A percentile compares a stretch with the other conserved stretches of the same genome.
These are phyloP conservation scores for Thinopyrum elongatum DNA, from an alignment of 176 grass and related monocot species.

Conservation along the genomic window DNA sequence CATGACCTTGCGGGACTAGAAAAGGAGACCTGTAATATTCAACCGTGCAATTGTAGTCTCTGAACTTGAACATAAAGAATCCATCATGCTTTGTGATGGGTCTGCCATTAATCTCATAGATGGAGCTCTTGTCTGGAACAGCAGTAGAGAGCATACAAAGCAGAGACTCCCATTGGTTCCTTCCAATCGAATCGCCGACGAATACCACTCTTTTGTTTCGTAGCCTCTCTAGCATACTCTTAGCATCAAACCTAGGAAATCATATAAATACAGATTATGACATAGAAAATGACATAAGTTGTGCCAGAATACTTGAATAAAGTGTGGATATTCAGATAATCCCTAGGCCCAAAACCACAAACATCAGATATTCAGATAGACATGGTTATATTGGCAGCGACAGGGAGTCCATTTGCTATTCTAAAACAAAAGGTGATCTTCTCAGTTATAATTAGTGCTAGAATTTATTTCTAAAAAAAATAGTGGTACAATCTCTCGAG, in stretches of 20 bases:
- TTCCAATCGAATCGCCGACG: constrained; percentile 86
- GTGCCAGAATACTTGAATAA: background rate
- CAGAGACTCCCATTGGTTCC: constrained; percentile 97
- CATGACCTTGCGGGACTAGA: constrained; percentile 62
- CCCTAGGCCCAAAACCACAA: no score
- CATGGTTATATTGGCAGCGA: background rate
- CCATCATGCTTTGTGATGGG: constrained; percentile 93
- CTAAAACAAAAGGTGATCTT: no score
- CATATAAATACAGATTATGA: background rate
- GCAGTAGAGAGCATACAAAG: constrained; percentile 76
- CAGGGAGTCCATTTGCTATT: no score
- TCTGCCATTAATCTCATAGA: constrained; percentile 83
- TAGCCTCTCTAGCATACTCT: constrained; percentile 61
- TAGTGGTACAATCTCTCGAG: no score
- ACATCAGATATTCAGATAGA: background rate
- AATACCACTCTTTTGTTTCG: constrained; percentile 70
- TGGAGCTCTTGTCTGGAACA: constrained; percentile 59
- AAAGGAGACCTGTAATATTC: constrained; percentile 91
- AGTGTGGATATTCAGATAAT: background rate
- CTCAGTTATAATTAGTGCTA: background rate
- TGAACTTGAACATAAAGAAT: constrained; percentile 81
- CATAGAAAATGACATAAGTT: background rate
- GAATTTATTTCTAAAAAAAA: background rate
- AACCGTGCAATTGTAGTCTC: constrained; percentile 84
- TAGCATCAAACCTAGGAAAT: constrained; percentile 62